Conservation (phyloP, 257 asterid species). For the Cynanchum wilfordii region DNA sequence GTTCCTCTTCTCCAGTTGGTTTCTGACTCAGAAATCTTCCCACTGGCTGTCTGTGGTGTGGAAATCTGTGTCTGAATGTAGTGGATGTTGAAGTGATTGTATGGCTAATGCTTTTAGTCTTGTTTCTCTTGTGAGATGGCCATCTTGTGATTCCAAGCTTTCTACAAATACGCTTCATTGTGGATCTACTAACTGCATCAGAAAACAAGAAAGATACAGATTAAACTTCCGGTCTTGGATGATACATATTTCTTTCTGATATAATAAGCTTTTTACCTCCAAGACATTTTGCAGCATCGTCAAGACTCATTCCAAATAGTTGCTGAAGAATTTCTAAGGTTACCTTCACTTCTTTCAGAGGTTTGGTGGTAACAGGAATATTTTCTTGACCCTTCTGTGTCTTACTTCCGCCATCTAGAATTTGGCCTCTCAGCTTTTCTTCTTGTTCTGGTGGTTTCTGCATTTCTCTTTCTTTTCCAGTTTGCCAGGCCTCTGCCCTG, state of each 20-base stretch:
- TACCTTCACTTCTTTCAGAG: not conserved
- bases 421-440: not conserved
- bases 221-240: not conserved
- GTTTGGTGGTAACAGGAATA: not conserved
- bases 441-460: not conserved
- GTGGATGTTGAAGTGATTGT: not conserved
- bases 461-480: constrained; percentile 1
- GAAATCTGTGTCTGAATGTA: too few relatives aligned
- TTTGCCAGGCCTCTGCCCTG: constrained; percentile 5
- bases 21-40: not conserved
- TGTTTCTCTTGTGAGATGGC: constrained; percentile 20
- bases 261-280: constrained; percentile 8
- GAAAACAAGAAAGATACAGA: not conserved
- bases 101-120: not conserved
- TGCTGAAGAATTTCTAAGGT: constrained; percentile 6
- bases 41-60: not conserved
- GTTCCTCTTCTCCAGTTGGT: not conserved
- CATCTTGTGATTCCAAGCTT: constrained; percentile 19
- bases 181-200: constrained; percentile 23
- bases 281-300: constrained; percentile 16
- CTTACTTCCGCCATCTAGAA: not conserved
- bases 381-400: not conserved
- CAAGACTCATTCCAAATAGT: constrained; percentile 7
- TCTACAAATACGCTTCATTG: constrained; percentile 25
- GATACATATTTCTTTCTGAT: not conserved